These are phyloP conservation scores for Ascochyta fabae DNA, from an alignment of 2,329 filamentous ascomycete genomes.

Conservation along the genomic window DNA sequence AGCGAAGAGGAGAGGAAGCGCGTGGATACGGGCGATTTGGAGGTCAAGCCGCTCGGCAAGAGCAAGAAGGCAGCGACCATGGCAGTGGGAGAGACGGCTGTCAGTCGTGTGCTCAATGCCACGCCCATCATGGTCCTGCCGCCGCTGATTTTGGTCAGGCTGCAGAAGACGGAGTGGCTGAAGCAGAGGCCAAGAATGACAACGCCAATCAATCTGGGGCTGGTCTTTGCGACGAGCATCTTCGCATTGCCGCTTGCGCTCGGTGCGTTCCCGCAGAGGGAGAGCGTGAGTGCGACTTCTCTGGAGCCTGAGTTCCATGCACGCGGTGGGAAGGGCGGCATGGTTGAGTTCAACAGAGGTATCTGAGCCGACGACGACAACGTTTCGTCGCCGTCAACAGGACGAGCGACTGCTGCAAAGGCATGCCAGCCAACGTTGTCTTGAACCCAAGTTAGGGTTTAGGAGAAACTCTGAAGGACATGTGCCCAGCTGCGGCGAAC, in stretches of 20 bases:
- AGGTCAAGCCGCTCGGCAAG: conserved; percentile 76
- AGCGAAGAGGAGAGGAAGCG: conserved; percentile 71
- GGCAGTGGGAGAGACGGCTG: conserved; percentile 90
- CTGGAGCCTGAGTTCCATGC: conserved; percentile 89
- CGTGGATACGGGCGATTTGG: conserved; percentile 66
- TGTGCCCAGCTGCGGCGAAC: conserved; percentile 15
- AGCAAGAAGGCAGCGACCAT: conserved; percentile 85
- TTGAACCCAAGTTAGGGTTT: neutral
- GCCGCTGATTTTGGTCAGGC: conserved; percentile 79
- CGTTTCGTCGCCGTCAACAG: neutral
- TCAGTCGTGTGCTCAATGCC: conserved; percentile 89
- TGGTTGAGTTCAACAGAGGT: conserved; percentile 96
- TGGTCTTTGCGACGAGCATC: conserved; percentile 87
- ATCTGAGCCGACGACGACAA: conserved; percentile 62
- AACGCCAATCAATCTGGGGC: conserved; percentile 80
- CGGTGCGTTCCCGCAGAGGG: conserved; percentile 89
- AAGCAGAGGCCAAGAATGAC: conserved; percentile 77
- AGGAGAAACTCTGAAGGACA: neutral
- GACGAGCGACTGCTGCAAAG: neutral
- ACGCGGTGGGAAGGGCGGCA: conserved; percentile 75
- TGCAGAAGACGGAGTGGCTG: conserved; percentile 86
- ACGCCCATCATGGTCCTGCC: conserved; percentile 98
- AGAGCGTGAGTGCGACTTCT: conserved; percentile 75
- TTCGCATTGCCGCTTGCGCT: conserved; percentile 89
- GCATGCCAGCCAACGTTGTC: neutral